Evolutionary conservation across 2,329 filamentous ascomycete genomes (phyloP), one percentile per base, ranked within the genome.

Genomic region (Penicillium griseofulvum): DNA sequence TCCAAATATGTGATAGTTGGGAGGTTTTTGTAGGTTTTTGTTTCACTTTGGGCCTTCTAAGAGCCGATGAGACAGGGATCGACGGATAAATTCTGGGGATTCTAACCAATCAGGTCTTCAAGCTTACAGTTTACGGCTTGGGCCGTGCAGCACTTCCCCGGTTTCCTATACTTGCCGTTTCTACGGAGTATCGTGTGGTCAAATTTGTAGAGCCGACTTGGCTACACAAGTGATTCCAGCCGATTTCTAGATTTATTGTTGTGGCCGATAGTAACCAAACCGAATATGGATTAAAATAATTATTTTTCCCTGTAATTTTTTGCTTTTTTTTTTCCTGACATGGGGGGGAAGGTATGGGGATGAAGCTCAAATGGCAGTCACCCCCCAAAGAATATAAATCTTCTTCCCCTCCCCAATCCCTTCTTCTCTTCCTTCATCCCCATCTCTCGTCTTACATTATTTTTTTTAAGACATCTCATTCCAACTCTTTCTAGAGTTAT

Each of bases 121-220:
- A 29, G n/a, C 14, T 1, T 8, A 28, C 14, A 3, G 8, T 28
- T 37, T 17, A 37, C 34, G 42, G 50, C 50, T 47, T 38, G 26
- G 42, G 16, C 43, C 43, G 19, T 48, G 50, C 11, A 29, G 26
- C 44, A 22, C 33, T 54, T 54, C 52, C 52, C 52, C 52, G 45
- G 52, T 42, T 54, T 44, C 45, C 45, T 28, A 42, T 43, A 50
- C 28, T 36, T 46, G 41, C 34, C 29, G 48, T 50, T 41, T 22
- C 26, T 12, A 31, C 7, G 22, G 22, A 22, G 22, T 11, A 42
- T 52, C 41, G 49, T 26, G 49, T 52, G 49, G 43, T 41, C 36
- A 51, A 19, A 22, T 37, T 17, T 36, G 8, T 8, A 48, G 34
- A 28, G 43, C 43, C 42, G 50, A 48, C 42, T 52, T 52, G 36